Base-by-base conservation (phyloP, 2,329 filamentous ascomycete species). In the Lecanicillium sp. region DNA sequence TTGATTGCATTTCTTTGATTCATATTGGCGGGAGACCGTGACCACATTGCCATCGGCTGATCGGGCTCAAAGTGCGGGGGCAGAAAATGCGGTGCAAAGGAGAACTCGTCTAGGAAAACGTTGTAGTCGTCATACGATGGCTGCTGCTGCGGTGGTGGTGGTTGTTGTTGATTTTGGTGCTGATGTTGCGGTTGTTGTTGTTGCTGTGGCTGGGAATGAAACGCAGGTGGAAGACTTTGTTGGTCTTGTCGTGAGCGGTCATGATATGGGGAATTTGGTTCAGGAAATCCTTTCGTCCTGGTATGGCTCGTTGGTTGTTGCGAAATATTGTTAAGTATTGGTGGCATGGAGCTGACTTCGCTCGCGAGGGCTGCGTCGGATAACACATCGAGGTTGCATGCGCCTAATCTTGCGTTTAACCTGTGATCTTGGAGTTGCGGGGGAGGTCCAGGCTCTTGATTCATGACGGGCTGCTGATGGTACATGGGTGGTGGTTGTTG, bases 331-430 rank as follows among this genome's bases (percentile, higher is more conserved):
- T 63, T 51, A 48, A 73, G 64, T 55, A 71, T 67, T 16, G 67
- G 62, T 41, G 68, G 70, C 48, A 74, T 68, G n/a, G 64, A 58
- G 43, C 63, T 67, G 17, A 72, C 68, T 47, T 74, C 71, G 41
- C 69, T 73, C n/a, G 69, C 70, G 14, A 75, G 67, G 6, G 73
- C 73, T n/a, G 73, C 73, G 51, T 78, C 73, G 5, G 73, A 78
- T 14, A 78, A 57, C 9, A 78, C 59, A 43, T 78, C 73, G 27
- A 78, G 60, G 45, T 77, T 78, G 49, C 73, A 75, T 3, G 70
- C 70, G 13, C 61, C 64, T 11, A 63, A 53, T 45, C 73, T 60
- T 1, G 67, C 51, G 17, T 65, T 55, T 22, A 66, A 56, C 27
- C 70, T 70, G 14, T 65, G 60, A 43, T 73, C 71, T 33, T 68